A percentile compares a stretch with the other conserved stretches of the same genome.
Conservation (phyloP, 768 basidiomycete genomes). For the Fomitopsis serialis region DNA sequence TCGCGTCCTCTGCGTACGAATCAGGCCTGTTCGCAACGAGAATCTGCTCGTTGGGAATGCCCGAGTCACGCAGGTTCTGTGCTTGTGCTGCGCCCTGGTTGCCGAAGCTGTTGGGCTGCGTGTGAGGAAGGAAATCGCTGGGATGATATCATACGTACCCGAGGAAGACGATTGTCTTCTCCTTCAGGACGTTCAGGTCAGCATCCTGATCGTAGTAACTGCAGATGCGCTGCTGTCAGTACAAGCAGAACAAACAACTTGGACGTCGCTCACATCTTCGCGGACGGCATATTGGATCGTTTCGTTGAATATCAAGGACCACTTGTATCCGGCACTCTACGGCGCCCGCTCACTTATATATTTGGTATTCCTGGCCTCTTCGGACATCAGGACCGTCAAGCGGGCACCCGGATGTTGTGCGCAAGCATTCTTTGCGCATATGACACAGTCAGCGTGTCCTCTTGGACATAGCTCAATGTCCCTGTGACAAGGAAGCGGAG, state of each 20-base stretch:
- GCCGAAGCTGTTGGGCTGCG: conserved; percentile 39
- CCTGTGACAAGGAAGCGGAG: conserved; percentile 16
- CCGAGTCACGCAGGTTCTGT: conserved; percentile 59
- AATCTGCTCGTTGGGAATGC: conserved; percentile 56
- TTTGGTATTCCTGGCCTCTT: neutral
- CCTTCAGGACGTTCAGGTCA: conserved; percentile 39
- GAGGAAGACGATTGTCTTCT: conserved; percentile 54
- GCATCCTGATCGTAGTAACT: conserved; percentile 63
- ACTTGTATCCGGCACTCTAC: neutral
- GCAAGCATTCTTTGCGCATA: neutral
- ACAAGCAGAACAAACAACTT: neutral
- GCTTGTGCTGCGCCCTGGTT: conserved; percentile 66
- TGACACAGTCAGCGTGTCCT: conserved; percentile 8
- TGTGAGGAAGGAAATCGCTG: neutral
- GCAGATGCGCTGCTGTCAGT: neutral
- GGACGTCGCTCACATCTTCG: conserved; percentile 45
- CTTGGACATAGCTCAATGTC: conserved; percentile 9
- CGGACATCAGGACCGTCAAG: neutral
- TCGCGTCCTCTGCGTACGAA: conserved; percentile 52
- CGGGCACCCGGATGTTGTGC: neutral
- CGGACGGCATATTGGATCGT: conserved; percentile 22
- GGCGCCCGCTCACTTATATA: neutral
- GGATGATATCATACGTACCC: conserved; percentile 33
- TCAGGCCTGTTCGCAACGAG: conserved; percentile 54
- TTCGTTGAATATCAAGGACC: neutral